These are phyloP conservation scores for Corrigiola litoralis DNA, from an alignment of 179 eudicot genomes.

Conservation along the genomic window DNA sequence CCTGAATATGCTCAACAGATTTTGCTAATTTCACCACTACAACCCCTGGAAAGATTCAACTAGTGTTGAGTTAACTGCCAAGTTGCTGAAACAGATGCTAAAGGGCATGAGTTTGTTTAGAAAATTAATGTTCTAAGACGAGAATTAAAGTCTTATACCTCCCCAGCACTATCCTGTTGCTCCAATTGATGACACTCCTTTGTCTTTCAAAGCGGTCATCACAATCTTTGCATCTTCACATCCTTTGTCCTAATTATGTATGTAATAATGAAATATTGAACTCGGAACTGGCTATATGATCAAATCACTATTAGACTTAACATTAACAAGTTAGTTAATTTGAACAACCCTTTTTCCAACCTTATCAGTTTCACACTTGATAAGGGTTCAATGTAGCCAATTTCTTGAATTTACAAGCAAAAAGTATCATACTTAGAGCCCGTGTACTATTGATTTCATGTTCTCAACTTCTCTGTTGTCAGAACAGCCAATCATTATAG, in stretches of 20 bases:
- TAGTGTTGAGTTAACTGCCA: neutral
- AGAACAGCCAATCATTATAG: no score
- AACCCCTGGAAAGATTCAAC: slow-evolving; percentile 8
- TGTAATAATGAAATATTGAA: neutral
- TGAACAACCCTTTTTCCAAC: no score
- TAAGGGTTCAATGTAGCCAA: no score
- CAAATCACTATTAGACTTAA: neutral
- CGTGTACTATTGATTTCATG: no score
- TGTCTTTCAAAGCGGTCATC: slow-evolving; percentile 30
- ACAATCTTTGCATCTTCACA: slow-evolving; percentile 50
- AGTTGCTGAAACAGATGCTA: neutral
- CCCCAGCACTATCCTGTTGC: slow-evolving; percentile 67
- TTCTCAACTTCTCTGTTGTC: no score
- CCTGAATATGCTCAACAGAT: slow-evolving; percentile 14
- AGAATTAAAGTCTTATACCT: slow-evolving; percentile 29
- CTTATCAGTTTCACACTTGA: no score
- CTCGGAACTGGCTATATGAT: neutral
- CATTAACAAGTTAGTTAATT: no score
- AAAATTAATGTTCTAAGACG: no score
- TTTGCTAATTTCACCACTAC: slow-evolving; percentile 25
- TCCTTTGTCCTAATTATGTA: slow-evolving; percentile 39
- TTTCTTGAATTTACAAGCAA: no score
- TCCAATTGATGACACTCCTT: slow-evolving; percentile 39
- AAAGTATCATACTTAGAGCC: no score
- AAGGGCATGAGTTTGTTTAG: neutral